Conservation (phyloP, 2,329 filamentous ascomycete genomes). For the Stenocarpella maydis region DNA sequence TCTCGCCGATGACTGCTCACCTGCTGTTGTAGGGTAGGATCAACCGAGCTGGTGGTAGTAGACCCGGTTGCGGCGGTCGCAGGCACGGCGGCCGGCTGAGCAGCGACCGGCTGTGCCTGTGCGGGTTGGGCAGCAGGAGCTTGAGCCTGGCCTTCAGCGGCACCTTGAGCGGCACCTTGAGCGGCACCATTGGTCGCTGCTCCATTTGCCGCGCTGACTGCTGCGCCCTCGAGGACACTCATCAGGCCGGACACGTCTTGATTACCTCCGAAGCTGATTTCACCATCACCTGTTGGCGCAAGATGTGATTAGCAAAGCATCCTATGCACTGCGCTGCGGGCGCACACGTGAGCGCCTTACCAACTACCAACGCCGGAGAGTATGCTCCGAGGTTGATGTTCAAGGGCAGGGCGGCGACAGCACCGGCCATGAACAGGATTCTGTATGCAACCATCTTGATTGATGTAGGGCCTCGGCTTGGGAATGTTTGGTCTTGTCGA, state of each 20-base stretch:
- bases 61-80: constrained; percentile 34
- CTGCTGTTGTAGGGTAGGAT: constrained; percentile 48
- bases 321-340: too few species aligned
- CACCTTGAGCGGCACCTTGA: constrained; percentile 39
- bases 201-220: constrained; percentile 48
- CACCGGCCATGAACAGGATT: constrained; percentile 47
- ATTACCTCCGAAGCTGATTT: constrained; percentile 56
- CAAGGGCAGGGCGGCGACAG: constrained; percentile 49
- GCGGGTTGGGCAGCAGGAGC: constrained; percentile 39
- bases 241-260: constrained; percentile 55
- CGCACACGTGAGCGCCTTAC: constrained; percentile 36
- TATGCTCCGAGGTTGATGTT: constrained; percentile 56
- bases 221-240: constrained; percentile 56
- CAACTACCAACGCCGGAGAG: constrained; percentile 52
- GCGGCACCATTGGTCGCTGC: constrained; percentile 41
- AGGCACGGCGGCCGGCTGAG: constrained; percentile 36
- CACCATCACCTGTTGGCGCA: constrained; percentile 49
- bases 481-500: not conserved
- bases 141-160: constrained; percentile 38
- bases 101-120: constrained; percentile 38
- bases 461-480: constrained; percentile 22
- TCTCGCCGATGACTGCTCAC: constrained; percentile 40
- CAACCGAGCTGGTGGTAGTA: constrained; percentile 38
- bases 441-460: constrained; percentile 49
- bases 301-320: constrained; percentile 11